These are phyloP conservation scores for Acmispon strigosus DNA, from an alignment of 306 rosid genomes.

Conservation along the genomic window DNA sequence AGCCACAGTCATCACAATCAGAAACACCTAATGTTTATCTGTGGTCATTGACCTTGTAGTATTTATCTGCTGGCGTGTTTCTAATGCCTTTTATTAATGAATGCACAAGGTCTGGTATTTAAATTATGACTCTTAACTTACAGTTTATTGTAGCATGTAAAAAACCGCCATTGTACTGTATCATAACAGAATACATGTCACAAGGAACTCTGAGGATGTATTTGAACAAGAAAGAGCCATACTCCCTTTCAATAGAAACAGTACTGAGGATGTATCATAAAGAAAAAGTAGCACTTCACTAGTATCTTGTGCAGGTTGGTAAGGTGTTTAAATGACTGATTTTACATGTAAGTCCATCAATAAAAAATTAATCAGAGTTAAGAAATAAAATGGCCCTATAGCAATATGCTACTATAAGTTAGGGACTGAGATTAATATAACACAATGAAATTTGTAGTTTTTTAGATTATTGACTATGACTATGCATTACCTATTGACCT, in stretches of 20 bases:
- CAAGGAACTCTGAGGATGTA: conserved; percentile 93
- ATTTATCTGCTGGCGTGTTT: neutral
- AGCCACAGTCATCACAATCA: neutral
- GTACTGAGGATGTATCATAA: no score
- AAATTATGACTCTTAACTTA: conserved; percentile 9
- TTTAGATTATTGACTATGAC: no score
- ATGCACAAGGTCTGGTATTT: neutral
- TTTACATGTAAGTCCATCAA: no score
- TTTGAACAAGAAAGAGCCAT: conserved; percentile 87
- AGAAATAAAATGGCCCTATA: no score
- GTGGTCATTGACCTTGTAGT: neutral
- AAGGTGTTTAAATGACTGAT: no score
- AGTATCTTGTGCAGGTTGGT: no score
- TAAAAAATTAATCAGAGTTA: no score
- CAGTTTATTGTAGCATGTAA: conserved; percentile 90
- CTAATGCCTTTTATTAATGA: neutral
- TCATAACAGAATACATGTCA: conserved; percentile 89
- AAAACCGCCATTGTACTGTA: conserved; percentile 87
- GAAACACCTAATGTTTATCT: neutral
- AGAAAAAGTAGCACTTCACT: no score
- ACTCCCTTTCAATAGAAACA: conserved; percentile 78
- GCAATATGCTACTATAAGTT: no score
- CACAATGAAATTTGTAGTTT: no score
- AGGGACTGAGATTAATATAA: no score
- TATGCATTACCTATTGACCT: no score